These are phyloP conservation scores for Solioccasus polychromus DNA, from an alignment of 768 basidiomycete species.

Conservation along the genomic window DNA sequence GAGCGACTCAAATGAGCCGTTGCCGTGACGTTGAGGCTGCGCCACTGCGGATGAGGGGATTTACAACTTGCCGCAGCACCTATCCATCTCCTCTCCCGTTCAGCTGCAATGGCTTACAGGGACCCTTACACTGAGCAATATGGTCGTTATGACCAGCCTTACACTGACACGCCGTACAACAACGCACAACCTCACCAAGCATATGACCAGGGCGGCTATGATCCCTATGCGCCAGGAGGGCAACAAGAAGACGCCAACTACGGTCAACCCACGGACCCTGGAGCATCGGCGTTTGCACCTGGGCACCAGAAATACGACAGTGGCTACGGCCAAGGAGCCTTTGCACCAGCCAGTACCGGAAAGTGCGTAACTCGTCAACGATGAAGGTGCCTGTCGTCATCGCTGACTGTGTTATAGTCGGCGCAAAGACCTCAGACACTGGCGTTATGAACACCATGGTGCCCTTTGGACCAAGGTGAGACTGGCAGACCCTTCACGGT, in stretches of 20 bases:
- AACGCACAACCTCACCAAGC: conserved; percentile 44
- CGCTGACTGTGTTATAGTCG: too few species aligned
- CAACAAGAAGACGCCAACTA: conserved; percentile 39
- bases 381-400: background rate
- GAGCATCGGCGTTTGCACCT: conserved; percentile 9
- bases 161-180: conserved; percentile 39
- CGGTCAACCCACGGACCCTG: conserved; percentile 14
- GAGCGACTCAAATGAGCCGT: conserved; percentile 2
- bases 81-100: background rate
- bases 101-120: conserved; percentile 43
- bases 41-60: conserved; percentile 6
- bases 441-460: conserved; percentile 57
- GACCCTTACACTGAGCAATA: conserved; percentile 49
- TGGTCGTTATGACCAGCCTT: conserved; percentile 30
- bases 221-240: conserved; percentile 22
- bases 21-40: conserved; percentile 5
- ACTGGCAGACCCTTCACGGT: background rate
- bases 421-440: conserved; percentile 40
- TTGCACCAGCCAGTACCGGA: conserved; percentile 32
- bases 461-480: conserved; percentile 67
- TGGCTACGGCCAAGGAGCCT: conserved; percentile 42
- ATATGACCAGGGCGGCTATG: conserved; percentile 48
- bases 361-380: conserved; percentile 27
- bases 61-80: conserved; percentile 21
- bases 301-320: conserved; percentile 30